Percentiles rank a stretch among this genome's conserved stretches.
These are phyloP conservation scores for Cladophialophora immunda DNA, from an alignment of 2,329 filamentous ascomycete genomes.

Conservation along the genomic window DNA sequence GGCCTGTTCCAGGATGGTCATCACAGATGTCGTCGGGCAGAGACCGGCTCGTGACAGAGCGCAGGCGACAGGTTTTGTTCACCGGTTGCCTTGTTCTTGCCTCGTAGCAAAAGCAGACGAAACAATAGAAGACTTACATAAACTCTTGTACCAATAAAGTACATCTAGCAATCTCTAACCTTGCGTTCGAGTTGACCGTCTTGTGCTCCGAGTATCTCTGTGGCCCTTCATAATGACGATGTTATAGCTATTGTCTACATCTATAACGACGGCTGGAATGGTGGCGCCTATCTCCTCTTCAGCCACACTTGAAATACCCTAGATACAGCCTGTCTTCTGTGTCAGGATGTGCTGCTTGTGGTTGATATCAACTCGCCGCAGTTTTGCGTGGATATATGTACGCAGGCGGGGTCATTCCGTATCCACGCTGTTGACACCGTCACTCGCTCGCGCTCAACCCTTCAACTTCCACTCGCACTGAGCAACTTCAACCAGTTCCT, in stretches of 20 bases:
- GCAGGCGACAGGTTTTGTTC: background rate
- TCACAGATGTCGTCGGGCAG: background rate
- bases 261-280: background rate
- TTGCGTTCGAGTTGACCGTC: background rate
- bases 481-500: background rate
- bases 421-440: background rate
- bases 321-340: background rate
- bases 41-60: background rate
- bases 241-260: background rate
- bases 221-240: background rate
- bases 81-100: background rate
- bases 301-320: background rate
- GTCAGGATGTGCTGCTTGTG: background rate
- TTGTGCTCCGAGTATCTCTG: background rate
- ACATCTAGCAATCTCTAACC: background rate
- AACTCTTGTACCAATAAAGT: background rate
- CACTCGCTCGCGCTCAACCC: background rate
- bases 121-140: background rate
- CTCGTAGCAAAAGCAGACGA: background rate
- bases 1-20: background rate
- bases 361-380: background rate
- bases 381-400: background rate
- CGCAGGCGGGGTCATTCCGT: slow-evolving; percentile 1
- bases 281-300: background rate
- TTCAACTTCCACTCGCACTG: background rate